These are phyloP conservation scores for Aspergillus piperis DNA, from an alignment of 2,329 filamentous ascomycete genomes.

Conservation along the genomic window DNA sequence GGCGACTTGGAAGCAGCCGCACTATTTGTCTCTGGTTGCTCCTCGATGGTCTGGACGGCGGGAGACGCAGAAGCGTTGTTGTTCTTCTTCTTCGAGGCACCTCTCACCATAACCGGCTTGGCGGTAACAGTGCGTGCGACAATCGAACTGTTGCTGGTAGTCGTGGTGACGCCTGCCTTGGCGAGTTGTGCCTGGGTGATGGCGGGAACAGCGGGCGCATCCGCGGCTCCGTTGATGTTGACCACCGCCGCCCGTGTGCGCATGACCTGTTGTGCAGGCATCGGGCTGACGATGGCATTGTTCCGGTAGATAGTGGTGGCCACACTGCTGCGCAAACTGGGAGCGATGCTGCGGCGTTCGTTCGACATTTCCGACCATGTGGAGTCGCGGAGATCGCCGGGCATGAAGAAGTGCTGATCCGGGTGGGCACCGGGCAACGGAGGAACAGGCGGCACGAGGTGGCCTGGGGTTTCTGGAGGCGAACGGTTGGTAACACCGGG, in stretches of 20 bases:
- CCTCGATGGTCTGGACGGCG: constrained; percentile 23
- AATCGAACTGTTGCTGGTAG: constrained; percentile 42
- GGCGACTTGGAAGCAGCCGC: constrained; percentile 18
- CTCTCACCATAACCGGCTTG: constrained; percentile 48
- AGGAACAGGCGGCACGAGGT: constrained; percentile 88
- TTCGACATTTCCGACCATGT: constrained; percentile 79
- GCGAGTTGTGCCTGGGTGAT: constrained; percentile 58
- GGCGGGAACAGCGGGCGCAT: constrained; percentile 70
- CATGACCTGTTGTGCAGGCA: constrained; percentile 82
- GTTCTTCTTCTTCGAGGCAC: constrained; percentile 37
- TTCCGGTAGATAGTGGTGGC: constrained; percentile 93
- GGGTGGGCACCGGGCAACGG: constrained; percentile 73
- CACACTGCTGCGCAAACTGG: constrained; percentile 63
- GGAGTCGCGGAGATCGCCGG: constrained; percentile 84
- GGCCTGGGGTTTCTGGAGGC: constrained; percentile 74
- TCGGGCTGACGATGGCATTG: constrained; percentile 76
- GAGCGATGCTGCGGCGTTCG: constrained; percentile 52
- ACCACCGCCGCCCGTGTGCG: constrained; percentile 89
- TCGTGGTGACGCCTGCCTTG: constrained; percentile 39
- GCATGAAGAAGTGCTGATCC: constrained; percentile 91
- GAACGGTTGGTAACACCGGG: constrained; percentile 94
- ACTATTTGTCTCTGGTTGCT: constrained; percentile 18
- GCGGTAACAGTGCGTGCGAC: constrained; percentile 48
- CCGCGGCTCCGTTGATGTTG: constrained; percentile 69
- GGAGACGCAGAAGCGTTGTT: constrained; percentile 21